Evolutionary conservation across 306 rosid species (phyloP).

Genomic region (Prosopis cineraria): DNA sequence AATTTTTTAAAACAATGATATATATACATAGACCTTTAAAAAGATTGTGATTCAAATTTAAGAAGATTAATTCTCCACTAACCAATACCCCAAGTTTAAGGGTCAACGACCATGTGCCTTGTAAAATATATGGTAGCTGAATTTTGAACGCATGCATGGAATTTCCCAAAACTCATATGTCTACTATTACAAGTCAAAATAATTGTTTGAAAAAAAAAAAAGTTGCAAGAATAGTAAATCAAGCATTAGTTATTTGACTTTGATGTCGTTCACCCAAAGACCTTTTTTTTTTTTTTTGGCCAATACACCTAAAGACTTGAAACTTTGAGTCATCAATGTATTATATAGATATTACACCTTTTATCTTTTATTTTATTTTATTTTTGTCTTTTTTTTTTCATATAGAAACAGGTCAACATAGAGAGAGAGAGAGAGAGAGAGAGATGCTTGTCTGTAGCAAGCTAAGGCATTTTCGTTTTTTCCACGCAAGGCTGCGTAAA

Average conservation of each 20-base stretch:
- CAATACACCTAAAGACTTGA: neutral
- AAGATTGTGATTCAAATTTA: no score
- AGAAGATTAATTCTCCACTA: neutral
- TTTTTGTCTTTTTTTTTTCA: no score
- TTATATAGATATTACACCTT: neutral
- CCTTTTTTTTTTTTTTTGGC: no score
- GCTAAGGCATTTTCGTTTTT: neutral
- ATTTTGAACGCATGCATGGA: neutral
- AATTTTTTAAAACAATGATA: no score
- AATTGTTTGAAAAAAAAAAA: no score
- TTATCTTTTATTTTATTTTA: no score
- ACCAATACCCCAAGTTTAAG: neutral
- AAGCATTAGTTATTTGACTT: neutral
- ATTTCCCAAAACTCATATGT: neutral
- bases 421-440: no score
- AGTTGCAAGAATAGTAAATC: neutral
- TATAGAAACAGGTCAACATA: no score
- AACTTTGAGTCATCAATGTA: neutral
- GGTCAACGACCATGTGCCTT: slow-evolving; percentile 19
- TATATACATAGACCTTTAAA: no score
- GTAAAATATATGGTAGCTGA: neutral
- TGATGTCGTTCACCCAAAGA: neutral
- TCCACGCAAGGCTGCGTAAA: neutral
- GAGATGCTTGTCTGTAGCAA: neutral
- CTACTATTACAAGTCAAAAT: neutral